A percentile compares a stretch with the other conserved stretches of the same genome.
phyloP scores from a whole-genome alignment of 2,329 filamentous ascomycete genomes.

The Chaetothyriales sp. region DNA sequence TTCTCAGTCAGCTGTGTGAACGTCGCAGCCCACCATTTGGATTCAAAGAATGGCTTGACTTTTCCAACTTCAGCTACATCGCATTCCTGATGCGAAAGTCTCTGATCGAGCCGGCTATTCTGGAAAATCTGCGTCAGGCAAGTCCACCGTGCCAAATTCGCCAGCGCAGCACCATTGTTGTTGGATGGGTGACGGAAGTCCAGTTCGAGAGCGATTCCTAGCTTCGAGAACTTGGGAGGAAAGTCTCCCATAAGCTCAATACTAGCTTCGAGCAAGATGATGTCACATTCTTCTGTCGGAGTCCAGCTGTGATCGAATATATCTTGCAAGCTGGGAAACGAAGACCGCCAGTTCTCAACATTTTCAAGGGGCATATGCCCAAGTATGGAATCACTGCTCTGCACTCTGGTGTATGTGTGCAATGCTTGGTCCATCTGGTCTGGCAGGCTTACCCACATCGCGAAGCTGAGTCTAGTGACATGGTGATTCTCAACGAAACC shows the following conservation, averaged over 20 bases:
- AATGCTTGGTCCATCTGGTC: constrained; percentile 27
- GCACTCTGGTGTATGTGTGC: constrained; percentile 32
- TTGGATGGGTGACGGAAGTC: constrained; percentile 26
- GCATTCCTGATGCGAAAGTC: constrained; percentile 21
- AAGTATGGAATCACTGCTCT: constrained; percentile 25
- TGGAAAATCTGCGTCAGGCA: constrained; percentile 32
- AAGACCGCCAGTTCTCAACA: constrained; percentile 27
- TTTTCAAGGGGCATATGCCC: constrained; percentile 29
- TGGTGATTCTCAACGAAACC: constrained; percentile 1
- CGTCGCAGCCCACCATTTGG: constrained; percentile 31
- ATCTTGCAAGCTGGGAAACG: constrained; percentile 28
- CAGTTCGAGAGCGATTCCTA: constrained; percentile 31
- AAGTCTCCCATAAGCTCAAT: constrained; percentile 32
- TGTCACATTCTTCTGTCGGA: constrained; percentile 26
- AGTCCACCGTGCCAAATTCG: constrained; percentile 29
- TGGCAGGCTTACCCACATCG: constrained; percentile 33
- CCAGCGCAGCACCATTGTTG: constrained; percentile 22
- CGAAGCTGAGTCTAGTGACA: constrained; percentile 27
- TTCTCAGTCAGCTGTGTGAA: constrained; percentile 31
- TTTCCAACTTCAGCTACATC: constrained; percentile 19
- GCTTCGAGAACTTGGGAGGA: constrained; percentile 27
- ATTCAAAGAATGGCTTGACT: constrained; percentile 31
- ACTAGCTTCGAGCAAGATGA: constrained; percentile 32
- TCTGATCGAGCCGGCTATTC: constrained; percentile 20
- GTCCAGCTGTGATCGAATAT: constrained; percentile 23